A percentile compares a stretch with the other conserved stretches of the same genome.
These are phyloP conservation scores for Monosporascus sp. DNA, from an alignment of 2,329 filamentous ascomycete genomes.

Conservation along the genomic window DNA sequence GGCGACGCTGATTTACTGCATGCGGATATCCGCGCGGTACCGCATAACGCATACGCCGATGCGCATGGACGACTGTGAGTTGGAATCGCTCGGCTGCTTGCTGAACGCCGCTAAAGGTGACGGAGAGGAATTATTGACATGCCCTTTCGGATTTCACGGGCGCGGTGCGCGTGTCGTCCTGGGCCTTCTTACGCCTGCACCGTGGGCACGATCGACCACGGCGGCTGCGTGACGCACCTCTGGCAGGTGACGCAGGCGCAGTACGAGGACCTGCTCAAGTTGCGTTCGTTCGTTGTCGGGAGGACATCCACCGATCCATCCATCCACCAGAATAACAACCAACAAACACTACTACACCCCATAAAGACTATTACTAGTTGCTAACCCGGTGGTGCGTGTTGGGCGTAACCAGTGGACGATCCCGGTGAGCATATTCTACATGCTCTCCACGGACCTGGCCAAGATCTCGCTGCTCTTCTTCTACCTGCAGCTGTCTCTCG, in stretches of 20 bases:
- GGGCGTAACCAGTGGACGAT: background rate
- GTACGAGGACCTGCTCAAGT: constrained; percentile 1
- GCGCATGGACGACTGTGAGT: background rate
- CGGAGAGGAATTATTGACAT: background rate
- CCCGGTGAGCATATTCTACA: background rate
- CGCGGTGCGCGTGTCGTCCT: background rate
- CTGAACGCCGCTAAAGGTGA: too few species aligned
- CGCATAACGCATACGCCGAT: background rate
- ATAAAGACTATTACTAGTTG: background rate
- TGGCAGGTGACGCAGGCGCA: background rate
- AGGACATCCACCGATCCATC: too few species aligned
- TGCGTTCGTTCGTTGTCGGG: background rate
- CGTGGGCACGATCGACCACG: background rate
- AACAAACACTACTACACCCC: too few species aligned
- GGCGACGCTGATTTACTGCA: background rate
- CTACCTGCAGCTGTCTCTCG: constrained; percentile 1
- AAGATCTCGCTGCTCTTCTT: constrained; percentile 7
- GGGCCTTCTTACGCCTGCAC: background rate
- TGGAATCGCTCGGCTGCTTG: too few species aligned
- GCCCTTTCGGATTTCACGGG: background rate
- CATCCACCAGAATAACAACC: too few species aligned
- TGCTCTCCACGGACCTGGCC: background rate
- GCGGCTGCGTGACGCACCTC: background rate
- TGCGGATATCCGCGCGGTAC: background rate
- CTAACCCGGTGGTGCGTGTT: background rate